Percentiles rank a stretch among this genome's conserved stretches.
Evolutionary conservation across 2,329 filamentous ascomycete species (phyloP).

Genomic region (Penicillium crustosum): DNA sequence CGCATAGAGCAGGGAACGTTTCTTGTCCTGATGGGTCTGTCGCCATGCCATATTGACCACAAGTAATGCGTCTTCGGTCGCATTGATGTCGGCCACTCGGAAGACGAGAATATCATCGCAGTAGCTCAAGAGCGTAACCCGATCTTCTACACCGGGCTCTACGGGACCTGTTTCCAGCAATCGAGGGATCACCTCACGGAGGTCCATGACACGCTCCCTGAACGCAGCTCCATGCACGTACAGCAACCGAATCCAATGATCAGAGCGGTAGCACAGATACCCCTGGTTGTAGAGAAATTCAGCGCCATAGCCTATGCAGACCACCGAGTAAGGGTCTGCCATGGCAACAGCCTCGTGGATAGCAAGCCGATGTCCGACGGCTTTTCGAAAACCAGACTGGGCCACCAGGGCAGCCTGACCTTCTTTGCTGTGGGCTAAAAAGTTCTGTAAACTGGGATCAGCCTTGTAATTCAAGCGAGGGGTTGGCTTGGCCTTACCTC

Average conservation of each 20-base stretch:
- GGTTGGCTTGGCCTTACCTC: constrained; percentile 47
- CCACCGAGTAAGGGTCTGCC: constrained; percentile 62
- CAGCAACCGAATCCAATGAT: constrained; percentile 57
- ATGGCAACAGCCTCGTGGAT: constrained; percentile 60
- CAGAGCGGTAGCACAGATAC: constrained; percentile 62
- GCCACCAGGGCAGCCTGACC: constrained; percentile 39
- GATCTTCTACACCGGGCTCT: constrained; percentile 38
- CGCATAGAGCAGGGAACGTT: constrained; percentile 45
- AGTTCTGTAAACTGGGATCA: constrained; percentile 36
- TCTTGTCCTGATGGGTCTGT: constrained; percentile 17
- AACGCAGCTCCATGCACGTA: constrained; percentile 54
- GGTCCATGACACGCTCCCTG: constrained; percentile 58
- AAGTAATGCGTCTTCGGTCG: constrained; percentile 54
- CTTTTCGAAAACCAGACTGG: constrained; percentile 50
- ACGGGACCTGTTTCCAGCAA: constrained; percentile 31
- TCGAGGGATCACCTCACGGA: constrained; percentile 45
- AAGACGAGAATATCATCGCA: constrained; percentile 59
- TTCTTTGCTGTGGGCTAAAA: constrained; percentile 47
- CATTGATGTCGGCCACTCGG: constrained; percentile 50
- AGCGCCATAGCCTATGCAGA: constrained; percentile 60
- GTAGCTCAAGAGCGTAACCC: constrained; percentile 59
- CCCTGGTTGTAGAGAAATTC: constrained; percentile 64
- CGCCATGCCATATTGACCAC: constrained; percentile 47
- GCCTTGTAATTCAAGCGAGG: background rate
- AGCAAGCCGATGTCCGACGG: constrained; percentile 62